Evolutionary conservation across 345 rosid genomes (phyloP), one percentile per base, ranked within the genome.

Genomic region (Euphorbia pulcherrima): DNA sequence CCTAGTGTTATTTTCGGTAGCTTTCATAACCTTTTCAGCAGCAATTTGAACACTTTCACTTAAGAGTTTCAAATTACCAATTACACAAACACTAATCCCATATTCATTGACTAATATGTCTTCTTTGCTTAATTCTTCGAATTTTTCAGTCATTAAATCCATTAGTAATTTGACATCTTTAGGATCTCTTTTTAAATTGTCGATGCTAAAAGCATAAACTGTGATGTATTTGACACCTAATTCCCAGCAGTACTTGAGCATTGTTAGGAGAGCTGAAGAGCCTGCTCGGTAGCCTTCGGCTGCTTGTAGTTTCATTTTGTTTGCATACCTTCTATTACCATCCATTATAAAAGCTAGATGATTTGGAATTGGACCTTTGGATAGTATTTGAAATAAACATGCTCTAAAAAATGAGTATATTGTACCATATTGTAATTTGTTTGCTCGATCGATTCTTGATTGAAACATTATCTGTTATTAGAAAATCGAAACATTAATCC

Each of bases 101-200:
- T 81, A 79, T 64, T 83, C 75, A 64, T 79, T 78, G 53, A 83
- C 87, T 2, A 92, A 57, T 40, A 87, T 90, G 69, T 81, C 87
- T 59, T 88, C 79, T 61, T 70, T 73, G 24, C 90, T 83, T 73
- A 88, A 65, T 26, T 67, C 81, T 9, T 83, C 78, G 11, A 80
- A 84, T 81, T 90, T 92, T 74, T 86, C 98, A 61, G 88, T 17
- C 84, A 90, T 76, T 48, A 92, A 73, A 74, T 92, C 86, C 96
- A 92, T 88, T 57, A 92, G 14, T 33, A 59, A 60, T 58, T 84
- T 81, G 57, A 92, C 90, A 70, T 84, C 91, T 30, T 78, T 80
- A 7, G 90, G 91, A 18, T 21, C 67, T 71, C 98, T 82, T 70
- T 69, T 84, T 73, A 92, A 92, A 72, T 92, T 92, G 48, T 92